Percentiles rank a stretch among this genome's conserved stretches.
phyloP scores from a whole-genome alignment of 139 green algal genomes.

The Chlorella vulgaris region DNA sequence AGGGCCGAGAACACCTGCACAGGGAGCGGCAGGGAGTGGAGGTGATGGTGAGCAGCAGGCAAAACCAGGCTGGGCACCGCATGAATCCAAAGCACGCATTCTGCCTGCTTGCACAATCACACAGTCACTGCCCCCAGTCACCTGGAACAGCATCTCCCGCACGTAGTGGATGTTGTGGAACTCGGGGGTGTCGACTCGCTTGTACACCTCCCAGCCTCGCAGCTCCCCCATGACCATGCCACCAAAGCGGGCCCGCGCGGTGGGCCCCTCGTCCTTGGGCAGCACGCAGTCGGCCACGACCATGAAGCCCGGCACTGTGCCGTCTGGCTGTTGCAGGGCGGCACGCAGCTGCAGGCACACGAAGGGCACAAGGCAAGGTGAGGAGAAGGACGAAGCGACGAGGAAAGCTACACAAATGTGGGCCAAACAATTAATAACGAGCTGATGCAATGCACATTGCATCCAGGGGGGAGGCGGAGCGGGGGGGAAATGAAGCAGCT shows the following conservation, averaged over 20 bases:
- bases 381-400: too few relatives aligned
- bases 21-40: not conserved
- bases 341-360: conserved; percentile 33
- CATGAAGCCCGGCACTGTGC: conserved; percentile 43
- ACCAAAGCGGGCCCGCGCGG: not conserved
- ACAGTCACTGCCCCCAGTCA: not conserved
- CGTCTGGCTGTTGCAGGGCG: conserved; percentile 35
- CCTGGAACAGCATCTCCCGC: conserved; percentile 53
- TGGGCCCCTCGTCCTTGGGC: not conserved
- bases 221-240: conserved; percentile 51
- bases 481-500: not conserved
- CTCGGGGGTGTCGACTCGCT: conserved; percentile 26
- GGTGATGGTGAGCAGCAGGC: not conserved
- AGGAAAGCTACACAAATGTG: not conserved
- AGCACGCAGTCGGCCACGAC: conserved; percentile 42
- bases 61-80: too few relatives aligned
- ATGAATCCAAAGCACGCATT: too few relatives aligned
- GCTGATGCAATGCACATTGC: not conserved
- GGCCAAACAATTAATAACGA: not conserved
- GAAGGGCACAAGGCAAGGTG: too few relatives aligned
- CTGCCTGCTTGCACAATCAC: not conserved
- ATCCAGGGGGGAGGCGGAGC: too few relatives aligned
- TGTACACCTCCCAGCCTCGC: conserved; percentile 43
- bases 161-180: conserved; percentile 54
- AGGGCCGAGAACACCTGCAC: conserved; percentile 41